Base-by-base conservation (phyloP, 2,329 filamentous ascomycete species). In the Pestalotiopsis sp. region DNA sequence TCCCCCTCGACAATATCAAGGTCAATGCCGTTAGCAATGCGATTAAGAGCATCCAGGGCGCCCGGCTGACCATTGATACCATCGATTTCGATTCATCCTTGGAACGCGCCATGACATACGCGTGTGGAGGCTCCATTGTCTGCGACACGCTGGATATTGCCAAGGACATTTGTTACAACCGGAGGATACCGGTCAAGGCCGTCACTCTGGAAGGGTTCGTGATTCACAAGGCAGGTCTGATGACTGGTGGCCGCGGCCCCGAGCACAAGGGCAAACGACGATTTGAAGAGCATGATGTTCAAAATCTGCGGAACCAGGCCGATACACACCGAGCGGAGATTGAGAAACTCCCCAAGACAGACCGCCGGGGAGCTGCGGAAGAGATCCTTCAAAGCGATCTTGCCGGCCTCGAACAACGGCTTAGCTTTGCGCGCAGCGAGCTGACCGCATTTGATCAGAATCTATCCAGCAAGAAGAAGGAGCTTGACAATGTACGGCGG, bases 1-100 rank as follows among this genome's bases (percentile, higher is more conserved):
- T 98, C 71, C 96, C 96, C 1, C 86, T 99, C 20, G 96, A 99
- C 83, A 98, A 97, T 66, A 97, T 99, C 79, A 97, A 98, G 77
- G 95, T 98, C 77, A 95, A 93, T 78, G 91, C 93, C 12, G 89
- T 96, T 69, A 97, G 97, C 78, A 93, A 94, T 4, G 95, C 93
- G 69, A 85, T 99, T 72, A 98, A 98, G 81, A 93, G 94, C 36
- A 92, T 97, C 79, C 88, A 93, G 67, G 92, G 93, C 52, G 93
- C 93, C 80, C 90, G 95, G 7, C 87, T 98, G 68, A 97, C 95
- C 0, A 97, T 99, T 72, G 96, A 99, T 79, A 97, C 94, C 0
- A 95, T 99, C 74, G 94, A 97, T 76, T 99, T 96, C 76, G 96
- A 98, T 75, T 87, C 92, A 3, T 89, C 92, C 1, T 88, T 97